These are phyloP conservation scores for Aspergillus sp. DNA, from an alignment of 2,329 filamentous ascomycete genomes.

Conservation along the genomic window DNA sequence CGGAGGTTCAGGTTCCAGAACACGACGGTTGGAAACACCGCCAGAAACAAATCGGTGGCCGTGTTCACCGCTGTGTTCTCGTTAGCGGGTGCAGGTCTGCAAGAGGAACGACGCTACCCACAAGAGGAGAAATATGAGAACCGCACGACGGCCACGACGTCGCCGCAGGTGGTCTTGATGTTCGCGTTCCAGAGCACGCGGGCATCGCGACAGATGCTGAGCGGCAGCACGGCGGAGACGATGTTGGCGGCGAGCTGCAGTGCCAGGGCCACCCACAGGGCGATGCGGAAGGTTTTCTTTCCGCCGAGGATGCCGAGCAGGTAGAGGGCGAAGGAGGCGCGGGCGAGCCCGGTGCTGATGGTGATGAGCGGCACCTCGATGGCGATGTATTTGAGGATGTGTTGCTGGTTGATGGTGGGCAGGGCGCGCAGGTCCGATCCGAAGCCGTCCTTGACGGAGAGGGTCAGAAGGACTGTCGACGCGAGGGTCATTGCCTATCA, in stretches of 20 bases:
- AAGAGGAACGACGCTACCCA: constrained; percentile 4
- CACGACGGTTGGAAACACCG: constrained; percentile 26
- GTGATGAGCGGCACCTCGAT: constrained; percentile 28
- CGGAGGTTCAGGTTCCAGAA: constrained; percentile 32
- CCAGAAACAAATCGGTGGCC: constrained; percentile 27
- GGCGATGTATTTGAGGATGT: constrained; percentile 26
- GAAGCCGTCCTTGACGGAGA: constrained; percentile 27
- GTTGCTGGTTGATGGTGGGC: constrained; percentile 6
- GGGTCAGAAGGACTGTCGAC: constrained; percentile 22
- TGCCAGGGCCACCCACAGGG: constrained; percentile 21
- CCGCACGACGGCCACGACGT: constrained; percentile 18
- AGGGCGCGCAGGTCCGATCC: constrained; percentile 19
- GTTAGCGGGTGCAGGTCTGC: neutral
- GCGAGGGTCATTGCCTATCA: too few species aligned
- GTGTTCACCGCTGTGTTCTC: constrained; percentile 22
- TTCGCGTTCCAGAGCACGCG: constrained; percentile 22
- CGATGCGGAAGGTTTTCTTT: constrained; percentile 20
- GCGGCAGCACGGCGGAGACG: constrained; percentile 23
- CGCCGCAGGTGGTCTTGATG: constrained; percentile 23
- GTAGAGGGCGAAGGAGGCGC: constrained; percentile 26
- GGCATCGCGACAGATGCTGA: constrained; percentile 26
- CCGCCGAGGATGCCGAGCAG: constrained; percentile 25
- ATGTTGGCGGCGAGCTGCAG: constrained; percentile 26
- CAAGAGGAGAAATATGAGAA: constrained; percentile 31
- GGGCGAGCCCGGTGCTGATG: constrained; percentile 28